Evolutionary conservation across 2,329 filamentous ascomycete species (phyloP), one percentile per base, ranked within the genome.

Genomic region (Fusarium fracticaudum): DNA sequence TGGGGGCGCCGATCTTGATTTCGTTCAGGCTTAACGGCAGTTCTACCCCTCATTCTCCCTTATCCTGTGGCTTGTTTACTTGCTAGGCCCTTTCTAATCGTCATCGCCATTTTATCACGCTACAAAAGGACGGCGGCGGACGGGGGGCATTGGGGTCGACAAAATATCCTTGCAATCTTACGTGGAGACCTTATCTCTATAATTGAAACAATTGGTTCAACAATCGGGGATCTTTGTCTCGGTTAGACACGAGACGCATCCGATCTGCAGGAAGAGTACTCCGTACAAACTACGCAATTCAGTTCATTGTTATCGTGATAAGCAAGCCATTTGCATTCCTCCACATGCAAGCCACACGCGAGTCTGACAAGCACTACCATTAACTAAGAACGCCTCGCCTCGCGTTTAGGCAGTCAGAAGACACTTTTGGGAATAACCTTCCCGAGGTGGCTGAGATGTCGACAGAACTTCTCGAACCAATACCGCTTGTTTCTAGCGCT

Each of bases 141-240:
- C 17, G 24, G 24, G 24, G 44, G 44, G 20, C n/a, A 6, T n/a
- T 50, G 31, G 48, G 29, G 48, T 51, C 3, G 14, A n/a, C 29
- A 31, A 33, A 43, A 37, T 17, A 61, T 57, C 59, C 59, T 57
- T 61, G 59, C 11, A 61, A 57, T 61, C 38, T 57, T 59, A 50
- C n/a, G 10, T 35, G n/a, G 57, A 26, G 22, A 50, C 40, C 59
- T 55, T 55, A 40, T 55, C 29, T 41, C 8, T 35, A 55, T 41
- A 41, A 22, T 40, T 40, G 51, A 55, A 37, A 59, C 55, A 48
- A 59, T 50, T 37, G 55, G 55, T 3, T n/a, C 10, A 11, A 7
- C 22, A 14, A 14, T 35, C 22, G 48, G 24, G 31, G 22, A 51
- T 51, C n/a, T 38, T 22, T 59, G 43, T 59, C 43, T 59, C 57